Conservation (phyloP, 2,329 filamentous ascomycete species). For the Fusarium xylarioides region DNA sequence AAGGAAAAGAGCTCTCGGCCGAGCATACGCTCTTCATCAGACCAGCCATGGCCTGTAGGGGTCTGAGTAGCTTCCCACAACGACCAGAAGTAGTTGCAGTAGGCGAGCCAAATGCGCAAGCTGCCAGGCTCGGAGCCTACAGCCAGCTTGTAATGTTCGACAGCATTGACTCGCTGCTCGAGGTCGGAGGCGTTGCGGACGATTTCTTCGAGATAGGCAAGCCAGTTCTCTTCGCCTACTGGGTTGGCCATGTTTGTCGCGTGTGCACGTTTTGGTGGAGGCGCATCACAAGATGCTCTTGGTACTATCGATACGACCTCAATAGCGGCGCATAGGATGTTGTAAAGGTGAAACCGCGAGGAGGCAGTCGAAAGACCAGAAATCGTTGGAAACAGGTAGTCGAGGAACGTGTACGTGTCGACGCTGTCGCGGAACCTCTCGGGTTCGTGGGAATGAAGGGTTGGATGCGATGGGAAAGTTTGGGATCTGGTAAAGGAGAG, state of each 20-base stretch:
- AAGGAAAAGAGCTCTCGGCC: constrained; percentile 78
- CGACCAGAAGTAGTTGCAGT: constrained; percentile 80
- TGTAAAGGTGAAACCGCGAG: background rate
- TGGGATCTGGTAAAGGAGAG: background rate
- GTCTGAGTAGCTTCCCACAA: constrained; percentile 72
- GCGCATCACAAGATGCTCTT: constrained; percentile 39
- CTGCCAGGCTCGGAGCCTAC: constrained; percentile 77
- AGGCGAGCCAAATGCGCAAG: constrained; percentile 77
- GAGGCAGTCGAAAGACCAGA: background rate
- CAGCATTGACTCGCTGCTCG: constrained; percentile 73
- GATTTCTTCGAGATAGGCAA: constrained; percentile 79
- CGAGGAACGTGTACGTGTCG: constrained; percentile 33
- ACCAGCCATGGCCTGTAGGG: constrained; percentile 61
- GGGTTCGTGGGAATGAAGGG: constrained; percentile 1
- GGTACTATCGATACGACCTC: constrained; percentile 2
- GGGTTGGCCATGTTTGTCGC: constrained; percentile 60
- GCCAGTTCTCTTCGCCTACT: constrained; percentile 80
- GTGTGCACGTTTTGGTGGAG: constrained; percentile 19
- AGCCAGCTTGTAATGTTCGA: constrained; percentile 78
- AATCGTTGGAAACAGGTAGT: background rate
- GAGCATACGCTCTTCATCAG: constrained; percentile 73
- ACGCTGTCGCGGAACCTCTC: constrained; percentile 25
- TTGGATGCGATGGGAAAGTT: background rate
- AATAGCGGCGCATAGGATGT: constrained; percentile 23
- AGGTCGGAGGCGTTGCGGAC: constrained; percentile 67